These are phyloP conservation scores for Suillus decipiens DNA, from an alignment of 768 basidiomycete genomes.

Conservation along the genomic window DNA sequence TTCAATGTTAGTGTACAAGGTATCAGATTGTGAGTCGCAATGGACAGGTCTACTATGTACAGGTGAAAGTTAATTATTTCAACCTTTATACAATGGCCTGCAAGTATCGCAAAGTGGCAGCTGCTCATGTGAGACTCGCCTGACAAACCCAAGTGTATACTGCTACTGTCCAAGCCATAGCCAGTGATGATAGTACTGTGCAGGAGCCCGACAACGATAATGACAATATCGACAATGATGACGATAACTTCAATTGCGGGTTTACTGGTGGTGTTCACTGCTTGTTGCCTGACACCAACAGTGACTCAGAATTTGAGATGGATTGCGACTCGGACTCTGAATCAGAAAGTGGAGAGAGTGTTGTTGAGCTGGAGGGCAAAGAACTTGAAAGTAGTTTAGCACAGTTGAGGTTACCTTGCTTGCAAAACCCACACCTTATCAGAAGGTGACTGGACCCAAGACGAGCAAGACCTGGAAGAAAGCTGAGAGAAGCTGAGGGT, in stretches of 20 bases:
- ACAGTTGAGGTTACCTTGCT: not conserved
- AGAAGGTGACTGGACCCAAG: constrained; percentile 1
- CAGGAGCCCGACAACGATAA: not conserved
- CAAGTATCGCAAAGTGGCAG: not conserved
- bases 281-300: not conserved
- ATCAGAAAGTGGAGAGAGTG: not conserved
- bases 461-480: not conserved
- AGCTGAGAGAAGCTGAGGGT: not conserved
- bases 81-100: not conserved
- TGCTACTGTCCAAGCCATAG: not conserved
- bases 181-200: not conserved
- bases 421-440: constrained; percentile 1
- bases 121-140: not conserved
- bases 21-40: not conserved
- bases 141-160: not conserved
- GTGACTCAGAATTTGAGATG: not conserved
- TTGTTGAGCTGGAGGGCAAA: not conserved
- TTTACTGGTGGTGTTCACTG: constrained; percentile 2
- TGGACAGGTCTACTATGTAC: not conserved
- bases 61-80: not conserved
- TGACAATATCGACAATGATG: not conserved
- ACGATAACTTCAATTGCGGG: not conserved
- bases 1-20: not conserved
- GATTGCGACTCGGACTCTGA: not conserved
- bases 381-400: not conserved